These are phyloP conservation scores for Leccinum incarnatum DNA, from an alignment of 768 basidiomycete species.

Conservation along the genomic window DNA sequence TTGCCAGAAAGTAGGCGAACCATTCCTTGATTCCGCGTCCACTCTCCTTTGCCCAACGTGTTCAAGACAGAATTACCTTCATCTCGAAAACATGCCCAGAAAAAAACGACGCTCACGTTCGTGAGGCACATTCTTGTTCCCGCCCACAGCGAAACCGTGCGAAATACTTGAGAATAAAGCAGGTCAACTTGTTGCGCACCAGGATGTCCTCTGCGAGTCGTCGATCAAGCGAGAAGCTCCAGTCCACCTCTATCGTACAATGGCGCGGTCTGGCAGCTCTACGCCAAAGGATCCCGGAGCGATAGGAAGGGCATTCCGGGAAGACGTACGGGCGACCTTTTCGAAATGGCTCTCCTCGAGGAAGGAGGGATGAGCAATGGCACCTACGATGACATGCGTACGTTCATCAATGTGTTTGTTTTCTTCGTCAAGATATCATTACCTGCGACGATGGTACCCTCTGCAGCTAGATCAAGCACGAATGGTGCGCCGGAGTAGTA, in stretches of 20 bases:
- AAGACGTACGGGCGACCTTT: conserved; percentile 41
- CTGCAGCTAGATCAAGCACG: conserved; percentile 43
- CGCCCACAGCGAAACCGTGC: conserved; percentile 23
- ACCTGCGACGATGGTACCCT: conserved; percentile 47
- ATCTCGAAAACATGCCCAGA: too few relatives aligned
- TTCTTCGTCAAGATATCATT: neutral
- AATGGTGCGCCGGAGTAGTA: conserved; percentile 58
- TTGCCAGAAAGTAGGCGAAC: conserved; percentile 41
- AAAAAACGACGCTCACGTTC: conserved; percentile 16
- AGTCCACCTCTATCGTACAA: too few relatives aligned
- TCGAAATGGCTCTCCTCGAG: conserved; percentile 53
- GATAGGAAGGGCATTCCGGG: neutral
- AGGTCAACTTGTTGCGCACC: too few relatives aligned
- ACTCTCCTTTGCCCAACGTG: conserved; percentile 59
- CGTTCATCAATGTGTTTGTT: neutral
- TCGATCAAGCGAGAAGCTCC: too few relatives aligned
- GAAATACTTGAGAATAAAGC: conserved; percentile 19
- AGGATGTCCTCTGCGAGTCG: too few relatives aligned
- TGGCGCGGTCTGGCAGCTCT: neutral
- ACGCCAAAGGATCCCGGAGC: neutral
- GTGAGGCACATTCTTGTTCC: conserved; percentile 13
- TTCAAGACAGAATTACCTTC: neutral
- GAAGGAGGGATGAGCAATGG: conserved; percentile 51
- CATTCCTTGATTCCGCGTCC: conserved; percentile 46
- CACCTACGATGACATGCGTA: conserved; percentile 27